Percentiles rank a stretch among this genome's conserved stretches.
Evolutionary conservation across 108 stramenopile species (phyloP).

Genomic region (Conticribra guillardii): DNA sequence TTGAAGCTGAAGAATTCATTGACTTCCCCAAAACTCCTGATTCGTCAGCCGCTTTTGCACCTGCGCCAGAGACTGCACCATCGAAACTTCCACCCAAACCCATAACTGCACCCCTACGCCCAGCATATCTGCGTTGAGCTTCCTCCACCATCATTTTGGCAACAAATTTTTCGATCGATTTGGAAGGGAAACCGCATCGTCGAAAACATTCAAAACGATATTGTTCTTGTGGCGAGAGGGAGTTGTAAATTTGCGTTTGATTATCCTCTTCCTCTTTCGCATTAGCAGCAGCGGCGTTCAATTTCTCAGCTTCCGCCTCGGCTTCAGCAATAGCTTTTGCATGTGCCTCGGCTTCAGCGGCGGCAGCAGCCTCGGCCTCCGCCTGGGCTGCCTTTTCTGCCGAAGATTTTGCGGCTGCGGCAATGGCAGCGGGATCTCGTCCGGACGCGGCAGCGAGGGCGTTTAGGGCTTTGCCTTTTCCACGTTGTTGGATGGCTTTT

Average conservation of each 20-base stretch:
- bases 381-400: slow-evolving; percentile 18
- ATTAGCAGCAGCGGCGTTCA: background rate
- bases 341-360: background rate
- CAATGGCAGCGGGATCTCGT: slow-evolving; percentile 42
- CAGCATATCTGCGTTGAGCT: slow-evolving; percentile 23
- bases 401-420: slow-evolving; percentile 12
- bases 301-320: background rate
- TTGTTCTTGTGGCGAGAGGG: slow-evolving; percentile 30
- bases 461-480: slow-evolving; percentile 51
- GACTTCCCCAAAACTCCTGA: background rate
- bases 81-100: slow-evolving; percentile 21
- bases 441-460: slow-evolving; percentile 40
- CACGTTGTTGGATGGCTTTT: slow-evolving; percentile 16
- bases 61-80: slow-evolving; percentile 2
- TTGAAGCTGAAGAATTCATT: background rate
- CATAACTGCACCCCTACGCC: slow-evolving; percentile 21
- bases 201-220: slow-evolving; percentile 55
- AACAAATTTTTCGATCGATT: slow-evolving; percentile 43
- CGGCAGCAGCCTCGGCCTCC: slow-evolving; percentile 5
- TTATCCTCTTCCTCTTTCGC: slow-evolving; percentile 10
- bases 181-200: slow-evolving; percentile 45
- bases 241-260: slow-evolving; percentile 26
- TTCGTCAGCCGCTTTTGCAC: background rate
- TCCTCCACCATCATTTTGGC: slow-evolving; percentile 39
- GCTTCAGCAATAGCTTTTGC: background rate